phyloP scores from a whole-genome alignment of 139 green algal species.

The Deuterostichococcus epilithicus region DNA sequence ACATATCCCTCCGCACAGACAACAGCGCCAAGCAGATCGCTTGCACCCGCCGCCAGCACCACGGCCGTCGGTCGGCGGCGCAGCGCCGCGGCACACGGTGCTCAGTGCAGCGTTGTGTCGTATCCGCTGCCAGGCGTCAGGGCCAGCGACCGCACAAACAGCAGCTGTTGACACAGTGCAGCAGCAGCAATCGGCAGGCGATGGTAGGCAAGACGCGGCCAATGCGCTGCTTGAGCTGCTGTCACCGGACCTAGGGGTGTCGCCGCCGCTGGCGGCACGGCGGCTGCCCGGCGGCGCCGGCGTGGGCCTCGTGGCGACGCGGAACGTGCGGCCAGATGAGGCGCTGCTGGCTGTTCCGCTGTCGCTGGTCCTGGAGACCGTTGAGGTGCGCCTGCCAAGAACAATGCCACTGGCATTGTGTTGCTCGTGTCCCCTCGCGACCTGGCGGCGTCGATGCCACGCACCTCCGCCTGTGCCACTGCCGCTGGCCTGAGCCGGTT shows the following conservation, averaged over 20 bases:
- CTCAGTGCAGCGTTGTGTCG: too few relatives aligned
- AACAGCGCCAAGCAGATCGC: too few relatives aligned
- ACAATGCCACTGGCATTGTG: too few relatives aligned
- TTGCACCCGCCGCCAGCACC: too few relatives aligned
- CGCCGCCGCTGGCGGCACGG: not conserved
- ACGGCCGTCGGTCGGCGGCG: too few relatives aligned
- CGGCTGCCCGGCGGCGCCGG: not conserved
- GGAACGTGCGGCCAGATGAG: not conserved
- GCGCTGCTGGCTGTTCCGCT: not conserved
- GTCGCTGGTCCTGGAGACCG: not conserved
- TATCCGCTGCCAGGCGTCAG: too few relatives aligned
- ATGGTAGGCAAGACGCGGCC: not conserved
- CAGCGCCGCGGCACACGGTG: too few relatives aligned
- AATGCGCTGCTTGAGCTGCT: not conserved
- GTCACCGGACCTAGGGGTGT: not conserved
- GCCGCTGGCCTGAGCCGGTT: too few relatives aligned
- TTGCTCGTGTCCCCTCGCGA: too few relatives aligned
- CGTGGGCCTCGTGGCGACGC: not conserved
- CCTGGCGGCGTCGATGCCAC: too few relatives aligned
- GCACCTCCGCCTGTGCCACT: too few relatives aligned
- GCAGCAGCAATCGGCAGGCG: not conserved
- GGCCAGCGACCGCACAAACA: not conserved
- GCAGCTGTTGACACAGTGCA: not conserved
- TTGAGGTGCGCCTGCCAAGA: not conserved
- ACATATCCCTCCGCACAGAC: too few relatives aligned